Base-by-base conservation (phyloP, 1,139 yeast species). In the Protomyces lactucae-debilis region DNA sequence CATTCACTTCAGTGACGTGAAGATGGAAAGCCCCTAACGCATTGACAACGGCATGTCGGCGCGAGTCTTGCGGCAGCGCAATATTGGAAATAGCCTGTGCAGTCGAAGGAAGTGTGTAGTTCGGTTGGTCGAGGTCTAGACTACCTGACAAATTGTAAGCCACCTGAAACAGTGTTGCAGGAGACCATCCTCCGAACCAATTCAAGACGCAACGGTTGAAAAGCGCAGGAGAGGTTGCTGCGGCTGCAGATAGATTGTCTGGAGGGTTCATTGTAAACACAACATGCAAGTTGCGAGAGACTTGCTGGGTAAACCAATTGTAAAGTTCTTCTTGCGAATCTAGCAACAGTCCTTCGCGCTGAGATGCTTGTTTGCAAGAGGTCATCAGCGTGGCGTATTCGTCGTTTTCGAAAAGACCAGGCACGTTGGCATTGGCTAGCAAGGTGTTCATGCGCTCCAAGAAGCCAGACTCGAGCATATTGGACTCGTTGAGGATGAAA, bases 371-470 rank as follows among this genome's bases (percentile, higher is more conserved):
- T 28, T 79, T 76, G 68, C 96, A 86, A 1, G 81, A 72, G 1
- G 76, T 76, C 79, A 88, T 78, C 61, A 91, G 75, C 2, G 79
- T 69, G 0, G 78, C 76, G 61, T 77, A 81, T 14, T 88, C 92
- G 12, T 89, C 96, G 0, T 85, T 93, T 69, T 85, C 90, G 73
- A 89, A 93, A 23, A 93, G 77, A 1, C 97, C 97, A 0, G 97
- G 97, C 28, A 91, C 82, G 70, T 92, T 97, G 0, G 97, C 89
- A 73, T 92, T 93, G 0, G 98, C 97, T 45, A 93, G 78, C 36
- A 93, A 77, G 0, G 96, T 89, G 71, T 93, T 93, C 95, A 93
- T 90, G 67, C 96, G 79, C 74, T 93, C 99, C 40, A 93, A 76
- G 71, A 92, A 92, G 0, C 95, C 80, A 0, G 96, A 80, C 57